Evolutionary conservation across 2,329 filamentous ascomycete genomes (phyloP).

Genomic region (Venturia effusa): DNA sequence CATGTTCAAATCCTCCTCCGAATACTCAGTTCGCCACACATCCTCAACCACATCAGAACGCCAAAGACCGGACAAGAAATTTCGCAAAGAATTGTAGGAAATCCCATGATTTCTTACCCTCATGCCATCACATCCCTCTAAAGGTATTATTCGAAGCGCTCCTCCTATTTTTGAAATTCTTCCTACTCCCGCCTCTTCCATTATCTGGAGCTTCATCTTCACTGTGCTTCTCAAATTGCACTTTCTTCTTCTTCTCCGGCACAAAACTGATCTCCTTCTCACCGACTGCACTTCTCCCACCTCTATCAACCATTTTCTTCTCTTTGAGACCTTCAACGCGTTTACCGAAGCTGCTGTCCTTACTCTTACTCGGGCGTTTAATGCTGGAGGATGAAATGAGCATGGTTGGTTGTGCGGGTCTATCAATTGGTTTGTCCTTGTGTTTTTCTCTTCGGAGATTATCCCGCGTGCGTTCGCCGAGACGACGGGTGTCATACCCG

Average conservation of each 20-base stretch:
- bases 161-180: constrained; percentile 40
- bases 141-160: constrained; percentile 59
- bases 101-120: too few relatives aligned
- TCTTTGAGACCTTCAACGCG: constrained; percentile 34
- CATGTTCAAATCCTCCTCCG: too few relatives aligned
- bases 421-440: constrained; percentile 26
- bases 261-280: constrained; percentile 63
- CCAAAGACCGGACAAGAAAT: too few relatives aligned
- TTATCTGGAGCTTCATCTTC: constrained; percentile 17
- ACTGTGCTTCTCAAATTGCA: constrained; percentile 14
- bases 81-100: too few relatives aligned
- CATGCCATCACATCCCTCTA: neutral
- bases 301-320: constrained; percentile 13
- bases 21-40: too few relatives aligned
- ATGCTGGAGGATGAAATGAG: constrained; percentile 43
- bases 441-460: constrained; percentile 19
- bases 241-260: constrained; percentile 42
- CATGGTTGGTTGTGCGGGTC: constrained; percentile 39
- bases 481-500: constrained; percentile 28
- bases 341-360: constrained; percentile 47
- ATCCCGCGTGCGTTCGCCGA: constrained; percentile 16
- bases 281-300: constrained; percentile 19
- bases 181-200: constrained; percentile 21
- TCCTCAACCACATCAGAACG: too few relatives aligned
- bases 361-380: constrained; percentile 17